phyloP scores from a whole-genome alignment of 202 grass and related monocot species.

The Dendrocalamus latiflorus region DNA sequence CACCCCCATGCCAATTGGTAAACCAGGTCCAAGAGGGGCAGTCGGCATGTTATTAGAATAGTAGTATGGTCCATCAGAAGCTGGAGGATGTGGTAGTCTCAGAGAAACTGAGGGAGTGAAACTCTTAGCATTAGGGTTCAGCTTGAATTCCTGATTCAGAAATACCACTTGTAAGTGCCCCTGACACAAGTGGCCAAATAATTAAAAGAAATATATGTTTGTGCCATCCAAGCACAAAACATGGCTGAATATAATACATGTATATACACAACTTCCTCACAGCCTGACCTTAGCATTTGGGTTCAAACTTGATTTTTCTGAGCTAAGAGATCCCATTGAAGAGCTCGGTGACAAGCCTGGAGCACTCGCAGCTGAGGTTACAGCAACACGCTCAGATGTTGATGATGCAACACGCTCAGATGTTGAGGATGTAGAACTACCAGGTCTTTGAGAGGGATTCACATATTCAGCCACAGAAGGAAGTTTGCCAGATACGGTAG shows the following conservation, averaged over 20 bases:
- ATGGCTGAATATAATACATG: conserved; percentile 4
- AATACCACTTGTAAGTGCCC: not conserved
- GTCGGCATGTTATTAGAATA: conserved; percentile 59
- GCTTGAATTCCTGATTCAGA: conserved; percentile 86
- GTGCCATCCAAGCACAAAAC: not conserved
- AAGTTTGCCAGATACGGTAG: too few species aligned
- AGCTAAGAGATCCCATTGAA: conserved; percentile 80
- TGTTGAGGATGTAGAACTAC: conserved; percentile 58
- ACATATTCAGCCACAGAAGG: conserved; percentile 23
- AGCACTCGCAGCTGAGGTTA: conserved; percentile 45
- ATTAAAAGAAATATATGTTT: not conserved
- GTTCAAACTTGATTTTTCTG: conserved; percentile 90
- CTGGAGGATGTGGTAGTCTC: conserved; percentile 47
- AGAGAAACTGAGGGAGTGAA: conserved; percentile 64
- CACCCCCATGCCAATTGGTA: conserved; percentile 64
- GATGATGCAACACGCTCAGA: conserved; percentile 54
- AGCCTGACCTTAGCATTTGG: conserved; percentile 81
- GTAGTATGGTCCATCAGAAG: conserved; percentile 67
- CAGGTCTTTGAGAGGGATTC: conserved; percentile 47
- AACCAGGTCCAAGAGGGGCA: conserved; percentile 46
- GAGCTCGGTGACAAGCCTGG: conserved; percentile 76
- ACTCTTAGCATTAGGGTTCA: conserved; percentile 92
- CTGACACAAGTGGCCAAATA: conserved; percentile 27
- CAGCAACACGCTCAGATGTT: conserved; percentile 48
- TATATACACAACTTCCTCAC: not conserved